These are phyloP conservation scores for Hemisphaericaspora xylofermentans DNA, from an alignment of 1,139 yeast species.

Conservation along the genomic window DNA sequence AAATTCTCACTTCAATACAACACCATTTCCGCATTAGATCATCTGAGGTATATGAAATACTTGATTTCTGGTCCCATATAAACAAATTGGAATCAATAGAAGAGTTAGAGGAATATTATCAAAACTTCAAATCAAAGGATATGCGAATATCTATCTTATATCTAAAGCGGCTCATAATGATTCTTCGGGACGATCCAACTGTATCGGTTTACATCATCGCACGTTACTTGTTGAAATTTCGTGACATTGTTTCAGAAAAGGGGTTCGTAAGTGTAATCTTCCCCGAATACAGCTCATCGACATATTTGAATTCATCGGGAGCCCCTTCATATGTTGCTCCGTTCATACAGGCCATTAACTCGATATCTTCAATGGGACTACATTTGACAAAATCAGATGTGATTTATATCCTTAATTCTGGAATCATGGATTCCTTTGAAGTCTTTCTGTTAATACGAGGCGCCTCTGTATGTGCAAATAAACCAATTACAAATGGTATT, in stretches of 20 bases:
- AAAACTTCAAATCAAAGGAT: neutral
- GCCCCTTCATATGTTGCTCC: neutral
- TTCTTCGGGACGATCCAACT: neutral
- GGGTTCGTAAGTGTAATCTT: constrained; percentile 12
- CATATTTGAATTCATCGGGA: neutral
- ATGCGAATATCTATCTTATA: constrained; percentile 3
- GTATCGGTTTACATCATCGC: neutral
- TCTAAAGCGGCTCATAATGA: constrained; percentile 7
- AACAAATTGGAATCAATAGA: constrained; percentile 2
- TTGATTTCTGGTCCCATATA: constrained; percentile 2
- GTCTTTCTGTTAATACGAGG: constrained; percentile 1
- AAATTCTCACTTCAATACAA: neutral
- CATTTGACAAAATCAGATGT: constrained; percentile 2
- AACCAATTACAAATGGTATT: constrained; percentile 2
- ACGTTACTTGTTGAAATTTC: constrained; percentile 4
- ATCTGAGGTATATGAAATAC: neutral
- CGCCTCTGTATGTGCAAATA: neutral
- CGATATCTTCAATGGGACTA: neutral
- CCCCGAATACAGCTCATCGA: neutral
- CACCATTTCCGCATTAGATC: neutral
- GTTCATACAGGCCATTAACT: neutral
- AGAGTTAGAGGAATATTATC: constrained; percentile 2
- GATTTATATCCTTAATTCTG: constrained; percentile 2
- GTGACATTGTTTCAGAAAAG: constrained; percentile 4
- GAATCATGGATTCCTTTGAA: neutral